phyloP scores from a whole-genome alignment of 208 protist genomes.

The Sergeia podlipaevii region DNA sequence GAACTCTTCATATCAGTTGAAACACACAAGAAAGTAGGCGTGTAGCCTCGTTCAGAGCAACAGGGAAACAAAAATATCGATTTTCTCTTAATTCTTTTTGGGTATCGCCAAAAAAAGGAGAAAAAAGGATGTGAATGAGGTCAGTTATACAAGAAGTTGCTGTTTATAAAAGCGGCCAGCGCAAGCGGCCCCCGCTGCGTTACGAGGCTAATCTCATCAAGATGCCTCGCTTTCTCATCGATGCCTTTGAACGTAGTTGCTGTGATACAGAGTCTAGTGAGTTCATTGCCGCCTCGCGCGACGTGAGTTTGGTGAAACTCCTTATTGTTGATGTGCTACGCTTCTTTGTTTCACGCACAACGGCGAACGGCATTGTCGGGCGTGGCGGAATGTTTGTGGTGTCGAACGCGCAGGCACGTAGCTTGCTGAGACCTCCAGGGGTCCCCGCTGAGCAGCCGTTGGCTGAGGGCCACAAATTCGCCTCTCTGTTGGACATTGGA shows the following conservation, averaged over 20 bases:
- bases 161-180: slow-evolving; percentile 23
- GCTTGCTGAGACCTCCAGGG: slow-evolving; percentile 32
- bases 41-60: too few species aligned
- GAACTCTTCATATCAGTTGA: too few species aligned
- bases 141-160: slow-evolving; percentile 23
- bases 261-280: slow-evolving; percentile 51
- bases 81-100: slow-evolving; percentile 2
- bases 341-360: slow-evolving; percentile 66
- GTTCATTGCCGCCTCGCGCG: slow-evolving; percentile 32
- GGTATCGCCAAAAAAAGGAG: too few species aligned
- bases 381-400: slow-evolving; percentile 81
- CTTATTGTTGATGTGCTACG: slow-evolving; percentile 37
- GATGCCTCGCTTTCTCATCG: slow-evolving; percentile 26
- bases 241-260: slow-evolving; percentile 28
- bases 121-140: neutral
- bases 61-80: slow-evolving; percentile 1
- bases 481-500: slow-evolving; percentile 59
- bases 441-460: neutral
- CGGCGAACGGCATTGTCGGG: slow-evolving; percentile 59
- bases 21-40: too few species aligned
- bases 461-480: slow-evolving; percentile 19
- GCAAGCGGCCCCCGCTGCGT: slow-evolving; percentile 36
- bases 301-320: slow-evolving; percentile 34
- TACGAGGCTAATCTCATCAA: slow-evolving; percentile 38
- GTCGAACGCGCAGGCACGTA: slow-evolving; percentile 54